Conservation (phyloP, 768 basidiomycete genomes). For the Tricholoma sp. region DNA sequence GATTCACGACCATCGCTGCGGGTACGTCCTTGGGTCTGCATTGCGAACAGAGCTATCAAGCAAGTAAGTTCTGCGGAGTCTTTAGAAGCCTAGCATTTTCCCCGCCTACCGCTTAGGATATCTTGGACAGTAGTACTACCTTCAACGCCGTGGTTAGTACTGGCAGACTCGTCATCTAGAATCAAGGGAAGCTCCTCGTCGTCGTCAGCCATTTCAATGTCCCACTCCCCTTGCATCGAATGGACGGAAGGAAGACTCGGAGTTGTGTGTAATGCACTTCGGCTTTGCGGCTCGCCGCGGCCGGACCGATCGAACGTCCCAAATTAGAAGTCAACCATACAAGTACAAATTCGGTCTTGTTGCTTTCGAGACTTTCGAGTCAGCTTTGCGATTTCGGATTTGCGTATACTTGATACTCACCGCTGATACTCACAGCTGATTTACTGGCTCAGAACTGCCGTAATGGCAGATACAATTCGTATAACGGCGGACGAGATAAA, state of each 20-base stretch:
- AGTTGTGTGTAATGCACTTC: constrained; percentile 2
- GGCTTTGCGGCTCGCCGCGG: neutral
- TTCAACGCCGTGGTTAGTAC: neutral
- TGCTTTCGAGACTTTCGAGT: neutral
- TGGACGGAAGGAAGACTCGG: constrained; percentile 3
- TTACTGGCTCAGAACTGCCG: neutral
- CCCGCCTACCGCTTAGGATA: constrained; percentile 21
- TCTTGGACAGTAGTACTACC: constrained; percentile 17
- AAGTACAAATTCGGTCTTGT: neutral
- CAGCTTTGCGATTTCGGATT: too few relatives aligned
- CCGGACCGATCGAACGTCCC: constrained; percentile 12
- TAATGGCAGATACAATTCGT: constrained; percentile 34
- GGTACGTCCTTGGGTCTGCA: constrained; percentile 20
- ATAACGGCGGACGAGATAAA: constrained; percentile 83
- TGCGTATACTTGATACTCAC: neutral
- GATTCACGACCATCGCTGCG: constrained; percentile 5
- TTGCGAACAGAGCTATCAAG: constrained; percentile 26
- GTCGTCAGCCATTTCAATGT: constrained; percentile 13
- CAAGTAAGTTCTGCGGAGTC: neutral
- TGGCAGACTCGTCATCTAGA: neutral
- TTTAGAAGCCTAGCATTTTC: neutral
- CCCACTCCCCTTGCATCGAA: constrained; percentile 20
- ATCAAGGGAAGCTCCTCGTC: constrained; percentile 6
- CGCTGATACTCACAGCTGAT: neutral
- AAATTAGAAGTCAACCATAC: neutral